These are phyloP conservation scores for Pyricularia sp. DNA, from an alignment of 2,329 filamentous ascomycete species.

Conservation along the genomic window DNA sequence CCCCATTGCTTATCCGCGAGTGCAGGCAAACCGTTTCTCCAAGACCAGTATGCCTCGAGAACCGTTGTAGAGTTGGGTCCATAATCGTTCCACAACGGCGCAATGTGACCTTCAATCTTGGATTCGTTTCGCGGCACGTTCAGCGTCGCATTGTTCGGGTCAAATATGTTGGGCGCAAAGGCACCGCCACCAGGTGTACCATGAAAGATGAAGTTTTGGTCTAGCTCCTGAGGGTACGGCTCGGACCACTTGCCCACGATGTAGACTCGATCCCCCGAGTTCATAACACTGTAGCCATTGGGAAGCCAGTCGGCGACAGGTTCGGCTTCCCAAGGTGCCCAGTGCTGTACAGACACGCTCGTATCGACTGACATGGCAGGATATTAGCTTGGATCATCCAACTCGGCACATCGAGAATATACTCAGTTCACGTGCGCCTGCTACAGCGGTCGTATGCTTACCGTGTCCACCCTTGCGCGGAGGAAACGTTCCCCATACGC, in stretches of 20 bases:
- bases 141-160: conserved; percentile 31
- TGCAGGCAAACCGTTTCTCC: conserved; percentile 34
- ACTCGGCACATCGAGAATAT: background rate
- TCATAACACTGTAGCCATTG: conserved; percentile 35
- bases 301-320: conserved; percentile 27
- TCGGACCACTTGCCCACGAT: conserved; percentile 36
- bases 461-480: conserved; percentile 18
- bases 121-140: conserved; percentile 27
- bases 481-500: conserved; percentile 44
- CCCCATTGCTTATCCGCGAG: conserved; percentile 41
- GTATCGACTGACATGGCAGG: conserved; percentile 19
- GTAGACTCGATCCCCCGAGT: conserved; percentile 40
- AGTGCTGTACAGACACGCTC: conserved; percentile 40
- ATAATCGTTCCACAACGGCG: conserved; percentile 41
- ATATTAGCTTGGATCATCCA: background rate
- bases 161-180: conserved; percentile 37
- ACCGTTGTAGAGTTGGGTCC: conserved; percentile 36
- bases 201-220: conserved; percentile 31
- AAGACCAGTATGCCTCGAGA: conserved; percentile 37
- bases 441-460: background rate
- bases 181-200: conserved; percentile 27
- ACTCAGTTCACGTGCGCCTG: no score
- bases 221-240: conserved; percentile 25
- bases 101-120: conserved; percentile 32
- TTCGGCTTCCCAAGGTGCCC: conserved; percentile 40